A percentile compares a stretch with the other conserved stretches of the same genome.
Evolutionary conservation across 352 stramenopile species (phyloP).

Genomic region (Thalassiosira livingstoniorum): DNA sequence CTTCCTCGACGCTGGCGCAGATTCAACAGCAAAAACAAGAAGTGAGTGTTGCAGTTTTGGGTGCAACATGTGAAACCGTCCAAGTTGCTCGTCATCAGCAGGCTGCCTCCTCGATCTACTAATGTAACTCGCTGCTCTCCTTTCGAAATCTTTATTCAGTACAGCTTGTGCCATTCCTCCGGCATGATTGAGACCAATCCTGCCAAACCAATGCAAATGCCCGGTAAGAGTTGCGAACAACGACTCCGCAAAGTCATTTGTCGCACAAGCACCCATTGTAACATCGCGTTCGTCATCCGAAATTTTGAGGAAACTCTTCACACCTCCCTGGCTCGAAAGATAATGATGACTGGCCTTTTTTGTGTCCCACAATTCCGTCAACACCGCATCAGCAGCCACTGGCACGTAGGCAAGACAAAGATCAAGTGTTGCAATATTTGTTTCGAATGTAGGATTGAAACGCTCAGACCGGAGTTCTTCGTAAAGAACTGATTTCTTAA

Average conservation of each 20-base stretch:
- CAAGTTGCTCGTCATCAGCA: background rate
- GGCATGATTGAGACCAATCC: slow-evolving; percentile 17
- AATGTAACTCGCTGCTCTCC: background rate
- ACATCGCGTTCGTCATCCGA: slow-evolving; percentile 15
- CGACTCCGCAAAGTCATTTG: slow-evolving; percentile 41
- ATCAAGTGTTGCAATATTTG: background rate
- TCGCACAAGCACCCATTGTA: slow-evolving; percentile 24
- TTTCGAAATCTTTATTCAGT: slow-evolving; percentile 10
- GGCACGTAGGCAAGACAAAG: slow-evolving; percentile 1
- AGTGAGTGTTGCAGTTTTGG: slow-evolving; percentile 19
- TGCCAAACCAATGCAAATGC: slow-evolving; percentile 27
- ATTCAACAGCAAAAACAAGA: background rate
- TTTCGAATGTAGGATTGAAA: slow-evolving; percentile 4
- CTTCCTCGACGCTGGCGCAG: background rate
- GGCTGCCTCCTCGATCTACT: background rate
- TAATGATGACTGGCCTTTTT: slow-evolving; percentile 38
- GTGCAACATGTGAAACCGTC: slow-evolving; percentile 5
- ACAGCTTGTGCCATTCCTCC: slow-evolving; percentile 7
- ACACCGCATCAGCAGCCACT: slow-evolving; percentile 3
- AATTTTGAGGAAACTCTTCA: background rate
- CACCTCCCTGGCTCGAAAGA: background rate
- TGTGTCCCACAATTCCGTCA: slow-evolving; percentile 20
- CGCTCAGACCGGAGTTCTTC: background rate
- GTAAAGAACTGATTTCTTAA: slow-evolving; percentile 17
- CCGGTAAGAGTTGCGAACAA: slow-evolving; percentile 17